A percentile compares a stretch with the other conserved stretches of the same genome.
These are phyloP conservation scores for Tuber aestivum DNA, from an alignment of 495 filamentous ascomycete species.

Conservation along the genomic window DNA sequence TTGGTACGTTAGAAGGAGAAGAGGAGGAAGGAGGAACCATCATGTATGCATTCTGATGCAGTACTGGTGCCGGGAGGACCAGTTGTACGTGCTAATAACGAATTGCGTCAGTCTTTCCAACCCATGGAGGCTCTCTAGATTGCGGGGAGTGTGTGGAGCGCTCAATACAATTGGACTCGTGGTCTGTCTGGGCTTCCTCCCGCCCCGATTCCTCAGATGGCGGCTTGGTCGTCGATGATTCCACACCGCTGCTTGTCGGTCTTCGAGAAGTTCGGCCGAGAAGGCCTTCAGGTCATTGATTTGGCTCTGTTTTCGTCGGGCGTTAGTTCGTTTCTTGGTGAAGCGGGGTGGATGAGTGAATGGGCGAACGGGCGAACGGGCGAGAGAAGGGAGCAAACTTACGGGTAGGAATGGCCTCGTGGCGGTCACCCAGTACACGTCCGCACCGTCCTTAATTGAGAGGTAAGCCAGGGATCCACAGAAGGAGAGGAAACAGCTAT, in stretches of 20 bases:
- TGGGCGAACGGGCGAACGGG: neutral
- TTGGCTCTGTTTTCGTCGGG: conserved; percentile 13
- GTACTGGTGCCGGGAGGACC: neutral
- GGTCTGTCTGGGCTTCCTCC: neutral
- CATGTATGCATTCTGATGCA: neutral
- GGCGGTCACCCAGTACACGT: conserved; percentile 15
- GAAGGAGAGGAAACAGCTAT: neutral
- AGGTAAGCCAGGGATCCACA: conserved; percentile 3
- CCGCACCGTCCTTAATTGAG: conserved; percentile 4
- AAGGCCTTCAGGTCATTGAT: conserved; percentile 22
- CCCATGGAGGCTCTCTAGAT: neutral
- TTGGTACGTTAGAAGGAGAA: neutral
- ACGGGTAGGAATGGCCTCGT: conserved; percentile 19
- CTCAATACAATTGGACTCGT: neutral
- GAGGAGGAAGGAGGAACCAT: neutral
- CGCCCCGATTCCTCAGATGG: neutral
- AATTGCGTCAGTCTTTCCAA: neutral
- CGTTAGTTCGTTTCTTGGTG: conserved; percentile 1
- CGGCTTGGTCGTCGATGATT: neutral
- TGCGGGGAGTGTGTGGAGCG: neutral
- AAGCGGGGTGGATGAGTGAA: too few species aligned
- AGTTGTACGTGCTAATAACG: neutral
- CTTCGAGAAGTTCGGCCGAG: conserved; percentile 17
- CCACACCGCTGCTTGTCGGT: neutral
- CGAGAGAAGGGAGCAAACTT: neutral